A percentile compares a stretch with the other conserved stretches of the same genome.
Evolutionary conservation across 2,329 filamentous ascomycete species (phyloP).

Genomic region (Ascochyta lentis): DNA sequence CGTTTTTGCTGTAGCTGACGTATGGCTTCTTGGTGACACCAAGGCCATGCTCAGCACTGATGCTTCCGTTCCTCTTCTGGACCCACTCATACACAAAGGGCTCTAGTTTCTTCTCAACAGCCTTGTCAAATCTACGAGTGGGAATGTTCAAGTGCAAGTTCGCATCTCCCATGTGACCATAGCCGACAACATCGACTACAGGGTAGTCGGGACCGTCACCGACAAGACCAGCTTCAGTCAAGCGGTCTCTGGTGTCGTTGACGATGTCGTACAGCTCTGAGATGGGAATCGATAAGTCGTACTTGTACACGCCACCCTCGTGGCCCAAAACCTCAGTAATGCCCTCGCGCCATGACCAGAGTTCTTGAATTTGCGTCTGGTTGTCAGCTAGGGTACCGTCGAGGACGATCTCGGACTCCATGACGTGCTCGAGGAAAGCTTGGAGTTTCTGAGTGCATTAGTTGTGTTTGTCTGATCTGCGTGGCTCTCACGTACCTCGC

Average conservation of each 20-base stretch:
- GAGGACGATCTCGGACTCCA: slow-evolving; percentile 82
- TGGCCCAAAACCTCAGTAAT: slow-evolving; percentile 89
- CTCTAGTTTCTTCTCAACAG: slow-evolving; percentile 85
- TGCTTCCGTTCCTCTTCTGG: slow-evolving; percentile 82
- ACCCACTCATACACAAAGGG: slow-evolving; percentile 99
- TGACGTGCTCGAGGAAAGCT: slow-evolving; percentile 87
- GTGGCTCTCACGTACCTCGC: slow-evolving; percentile 53
- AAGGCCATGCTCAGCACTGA: slow-evolving; percentile 94
- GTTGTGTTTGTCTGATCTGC: background rate
- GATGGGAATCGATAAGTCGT: slow-evolving; percentile 94
- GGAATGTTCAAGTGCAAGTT: slow-evolving; percentile 95
- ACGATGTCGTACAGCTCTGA: slow-evolving; percentile 87
- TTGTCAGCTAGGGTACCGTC: slow-evolving; percentile 94
- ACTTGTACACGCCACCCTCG: slow-evolving; percentile 97
- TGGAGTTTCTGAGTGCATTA: slow-evolving; percentile 74
- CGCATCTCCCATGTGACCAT: slow-evolving; percentile 97
- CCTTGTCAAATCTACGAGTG: slow-evolving; percentile 81
- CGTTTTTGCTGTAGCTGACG: slow-evolving; percentile 89
- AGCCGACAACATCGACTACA: slow-evolving; percentile 89
- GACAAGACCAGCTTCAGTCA: slow-evolving; percentile 77
- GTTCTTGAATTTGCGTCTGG: slow-evolving; percentile 81
- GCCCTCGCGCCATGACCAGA: slow-evolving; percentile 94
- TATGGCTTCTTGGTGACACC: slow-evolving; percentile 95
- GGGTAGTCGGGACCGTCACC: slow-evolving; percentile 75
- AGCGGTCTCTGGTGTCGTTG: slow-evolving; percentile 77